These are phyloP conservation scores for Arthroderma sp. DNA, from an alignment of 2,329 filamentous ascomycete genomes.

Conservation along the genomic window DNA sequence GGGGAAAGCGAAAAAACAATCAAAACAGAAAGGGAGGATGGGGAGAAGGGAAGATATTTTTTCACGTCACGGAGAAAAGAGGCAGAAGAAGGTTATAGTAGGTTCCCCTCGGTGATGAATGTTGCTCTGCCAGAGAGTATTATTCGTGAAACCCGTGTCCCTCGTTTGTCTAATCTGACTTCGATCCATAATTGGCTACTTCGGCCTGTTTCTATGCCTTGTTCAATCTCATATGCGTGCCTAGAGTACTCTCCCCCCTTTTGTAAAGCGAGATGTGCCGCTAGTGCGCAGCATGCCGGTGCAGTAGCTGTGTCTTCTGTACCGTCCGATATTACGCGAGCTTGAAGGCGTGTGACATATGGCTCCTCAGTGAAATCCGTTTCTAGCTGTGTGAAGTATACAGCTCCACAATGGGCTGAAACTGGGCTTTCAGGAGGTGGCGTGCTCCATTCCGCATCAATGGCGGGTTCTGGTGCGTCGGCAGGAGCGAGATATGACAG, in stretches of 20 bases:
- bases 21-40: neutral
- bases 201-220: constrained; percentile 41
- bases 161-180: constrained; percentile 27
- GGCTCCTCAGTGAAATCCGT: constrained; percentile 15
- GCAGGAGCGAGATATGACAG: constrained; percentile 13
- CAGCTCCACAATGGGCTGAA: constrained; percentile 16
- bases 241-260: constrained; percentile 21
- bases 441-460: constrained; percentile 19
- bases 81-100: constrained; percentile 4
- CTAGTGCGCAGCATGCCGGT: constrained; percentile 36
- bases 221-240: constrained; percentile 29
- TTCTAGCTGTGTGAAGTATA: constrained; percentile 20
- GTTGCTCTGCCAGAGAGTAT: constrained; percentile 11
- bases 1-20: neutral
- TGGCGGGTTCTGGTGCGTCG: constrained; percentile 16
- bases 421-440: neutral
- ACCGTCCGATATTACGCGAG: constrained; percentile 19
- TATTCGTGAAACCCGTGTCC: constrained; percentile 12
- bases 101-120: constrained; percentile 12
- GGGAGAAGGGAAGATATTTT: neutral
- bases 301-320: constrained; percentile 40
- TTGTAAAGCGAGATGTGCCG: constrained; percentile 32
- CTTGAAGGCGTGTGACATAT: constrained; percentile 18
- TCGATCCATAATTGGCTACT: constrained; percentile 36
- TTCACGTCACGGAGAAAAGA: neutral